Evolutionary conservation across 306 rosid species (phyloP).

Genomic region (Vigna hirtella): DNA sequence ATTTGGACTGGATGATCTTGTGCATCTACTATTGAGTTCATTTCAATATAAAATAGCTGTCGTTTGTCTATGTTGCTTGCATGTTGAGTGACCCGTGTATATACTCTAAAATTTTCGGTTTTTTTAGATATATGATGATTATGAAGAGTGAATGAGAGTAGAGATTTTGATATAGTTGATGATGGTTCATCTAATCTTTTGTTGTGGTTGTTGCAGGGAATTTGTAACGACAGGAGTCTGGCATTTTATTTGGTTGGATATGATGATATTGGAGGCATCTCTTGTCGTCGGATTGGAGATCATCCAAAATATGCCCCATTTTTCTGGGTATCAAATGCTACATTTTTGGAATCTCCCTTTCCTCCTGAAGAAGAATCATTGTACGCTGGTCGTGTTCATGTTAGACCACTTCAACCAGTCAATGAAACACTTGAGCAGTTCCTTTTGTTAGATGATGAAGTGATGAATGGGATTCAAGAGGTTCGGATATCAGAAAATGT

Average conservation of each 20-base stretch:
- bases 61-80: slow-evolving; percentile 15
- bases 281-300: slow-evolving; percentile 80
- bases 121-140: slow-evolving; percentile 30
- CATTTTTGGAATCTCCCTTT: slow-evolving; percentile 73
- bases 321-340: slow-evolving; percentile 73
- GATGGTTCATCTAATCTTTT: slow-evolving; percentile 43
- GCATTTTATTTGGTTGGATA: slow-evolving; percentile 83
- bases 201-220: slow-evolving; percentile 72
- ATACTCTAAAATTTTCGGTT: slow-evolving; percentile 25
- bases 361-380: slow-evolving; percentile 70
- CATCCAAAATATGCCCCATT: slow-evolving; percentile 62
- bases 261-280: slow-evolving; percentile 88
- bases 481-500: slow-evolving; percentile 47
- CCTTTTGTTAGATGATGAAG: slow-evolving; percentile 47
- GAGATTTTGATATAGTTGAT: slow-evolving; percentile 36
- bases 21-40: background rate
- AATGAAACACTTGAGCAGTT: slow-evolving; percentile 55
- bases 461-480: slow-evolving; percentile 48
- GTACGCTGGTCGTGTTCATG: slow-evolving; percentile 70
- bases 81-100: slow-evolving; percentile 8
- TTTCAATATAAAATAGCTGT: slow-evolving; percentile 10
- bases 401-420: slow-evolving; percentile 57
- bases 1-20: slow-evolving; percentile 24
- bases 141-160: slow-evolving; percentile 25
- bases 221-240: slow-evolving; percentile 75